A percentile compares a stretch with the other conserved stretches of the same genome.
Conservation (phyloP, 2,329 filamentous ascomycete genomes). For the Onygena corvina region DNA sequence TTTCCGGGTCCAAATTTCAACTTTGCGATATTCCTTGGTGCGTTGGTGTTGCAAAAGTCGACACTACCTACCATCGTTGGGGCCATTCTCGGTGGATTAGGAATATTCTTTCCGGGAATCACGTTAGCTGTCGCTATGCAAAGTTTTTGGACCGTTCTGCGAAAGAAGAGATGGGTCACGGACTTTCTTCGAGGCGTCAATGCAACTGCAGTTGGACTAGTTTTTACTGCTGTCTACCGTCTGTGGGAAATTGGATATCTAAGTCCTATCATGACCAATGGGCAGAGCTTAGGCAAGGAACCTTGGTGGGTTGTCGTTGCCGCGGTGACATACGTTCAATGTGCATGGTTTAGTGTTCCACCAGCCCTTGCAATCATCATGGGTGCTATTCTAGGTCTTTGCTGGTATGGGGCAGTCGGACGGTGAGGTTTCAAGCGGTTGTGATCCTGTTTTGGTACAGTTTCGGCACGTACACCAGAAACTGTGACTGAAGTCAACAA, state of each 20-base stretch:
- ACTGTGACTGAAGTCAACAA: too few relatives aligned
- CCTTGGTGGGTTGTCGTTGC: slow-evolving; percentile 54
- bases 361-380: slow-evolving; percentile 36
- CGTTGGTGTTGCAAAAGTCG: slow-evolving; percentile 35
- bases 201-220: slow-evolving; percentile 48
- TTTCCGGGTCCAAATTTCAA: slow-evolving; percentile 49
- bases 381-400: slow-evolving; percentile 38
- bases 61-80: slow-evolving; percentile 31
- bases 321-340: slow-evolving; percentile 38
- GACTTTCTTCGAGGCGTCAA: slow-evolving; percentile 46
- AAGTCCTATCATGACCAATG: slow-evolving; percentile 37
- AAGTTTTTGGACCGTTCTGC: slow-evolving; percentile 45
- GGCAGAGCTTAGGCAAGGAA: slow-evolving; percentile 45
- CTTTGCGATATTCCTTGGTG: slow-evolving; percentile 47
- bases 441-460: too few relatives aligned
- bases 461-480: too few relatives aligned
- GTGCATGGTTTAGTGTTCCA: slow-evolving; percentile 37
- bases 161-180: slow-evolving; percentile 38
- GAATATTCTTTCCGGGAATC: slow-evolving; percentile 30
- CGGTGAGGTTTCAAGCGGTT: too few relatives aligned
- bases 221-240: slow-evolving; percentile 53
- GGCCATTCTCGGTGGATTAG: slow-evolving; percentile 41
- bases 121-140: slow-evolving; percentile 26
- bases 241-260: slow-evolving; percentile 52
- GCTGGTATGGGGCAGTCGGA: slow-evolving; percentile 37